A percentile compares a stretch with the other conserved stretches of the same genome.
Evolutionary conservation across 2,329 filamentous ascomycete genomes (phyloP).

Genomic region (Fusarium metavorans): DNA sequence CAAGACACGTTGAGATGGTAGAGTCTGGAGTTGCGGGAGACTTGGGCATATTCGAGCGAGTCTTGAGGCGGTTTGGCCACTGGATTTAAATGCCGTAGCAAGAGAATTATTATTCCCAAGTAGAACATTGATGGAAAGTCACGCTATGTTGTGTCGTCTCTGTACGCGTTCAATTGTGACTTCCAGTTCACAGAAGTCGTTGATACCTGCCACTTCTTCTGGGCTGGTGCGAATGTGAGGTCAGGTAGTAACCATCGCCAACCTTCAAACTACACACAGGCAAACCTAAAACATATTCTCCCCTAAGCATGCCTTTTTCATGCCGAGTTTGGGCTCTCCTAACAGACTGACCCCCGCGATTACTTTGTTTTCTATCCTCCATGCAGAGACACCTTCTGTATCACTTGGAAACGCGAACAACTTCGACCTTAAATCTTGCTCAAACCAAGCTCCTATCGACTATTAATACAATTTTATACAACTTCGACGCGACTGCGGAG

Average conservation of each 20-base stretch:
- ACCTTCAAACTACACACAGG: background rate
- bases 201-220: constrained; percentile 4
- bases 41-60: background rate
- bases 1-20: background rate
- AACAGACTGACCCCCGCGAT: background rate
- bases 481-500: background rate
- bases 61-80: background rate
- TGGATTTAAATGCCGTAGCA: background rate
- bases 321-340: background rate
- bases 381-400: constrained; percentile 22
- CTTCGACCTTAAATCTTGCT: background rate
- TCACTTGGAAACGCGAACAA: constrained; percentile 9
- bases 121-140: background rate
- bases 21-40: background rate
- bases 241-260: background rate
- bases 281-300: background rate
- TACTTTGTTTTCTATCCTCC: background rate
- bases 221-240: background rate
- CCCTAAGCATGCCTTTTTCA: background rate
- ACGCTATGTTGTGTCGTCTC: constrained; percentile 15
- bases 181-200: constrained; percentile 9
- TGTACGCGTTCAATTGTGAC: constrained; percentile 20
- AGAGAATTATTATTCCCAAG: background rate
- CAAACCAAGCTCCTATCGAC: background rate
- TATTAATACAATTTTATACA: background rate